Conservation (phyloP, 345 rosid species). For the Acer negundo region DNA sequence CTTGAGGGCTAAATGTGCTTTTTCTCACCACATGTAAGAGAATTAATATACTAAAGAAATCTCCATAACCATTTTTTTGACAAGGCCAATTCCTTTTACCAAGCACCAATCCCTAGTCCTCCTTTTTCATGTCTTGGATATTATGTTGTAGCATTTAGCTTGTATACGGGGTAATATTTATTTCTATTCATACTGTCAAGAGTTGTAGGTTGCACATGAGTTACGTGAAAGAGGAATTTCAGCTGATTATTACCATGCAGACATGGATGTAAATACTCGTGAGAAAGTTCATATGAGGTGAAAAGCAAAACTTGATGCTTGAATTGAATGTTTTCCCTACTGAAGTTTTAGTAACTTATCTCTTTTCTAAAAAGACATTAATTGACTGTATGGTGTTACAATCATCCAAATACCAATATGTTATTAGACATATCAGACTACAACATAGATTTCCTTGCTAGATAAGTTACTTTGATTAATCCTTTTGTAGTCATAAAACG, state of each 20-base stretch:
- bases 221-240: conserved; percentile 72
- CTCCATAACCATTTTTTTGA: not conserved
- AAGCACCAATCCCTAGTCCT: not conserved
- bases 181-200: conserved; percentile 24
- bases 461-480: not conserved
- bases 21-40: not conserved
- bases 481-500: not conserved
- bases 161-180: not conserved
- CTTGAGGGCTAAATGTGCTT: not conserved
- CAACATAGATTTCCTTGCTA: not conserved
- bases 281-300: conserved; percentile 88
- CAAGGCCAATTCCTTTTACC: not conserved
- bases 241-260: conserved; percentile 90
- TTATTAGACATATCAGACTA: not conserved
- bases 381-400: not conserved
- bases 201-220: conserved; percentile 78
- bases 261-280: conserved; percentile 84
- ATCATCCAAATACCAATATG: not conserved
- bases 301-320: not conserved
- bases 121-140: not conserved
- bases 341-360: not conserved
- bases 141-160: not conserved
- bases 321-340: not conserved
- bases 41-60: not conserved
- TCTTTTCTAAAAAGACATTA: not conserved